Evolutionary conservation across 768 basidiomycete genomes (phyloP).

Genomic region (Termitomyces sp.): DNA sequence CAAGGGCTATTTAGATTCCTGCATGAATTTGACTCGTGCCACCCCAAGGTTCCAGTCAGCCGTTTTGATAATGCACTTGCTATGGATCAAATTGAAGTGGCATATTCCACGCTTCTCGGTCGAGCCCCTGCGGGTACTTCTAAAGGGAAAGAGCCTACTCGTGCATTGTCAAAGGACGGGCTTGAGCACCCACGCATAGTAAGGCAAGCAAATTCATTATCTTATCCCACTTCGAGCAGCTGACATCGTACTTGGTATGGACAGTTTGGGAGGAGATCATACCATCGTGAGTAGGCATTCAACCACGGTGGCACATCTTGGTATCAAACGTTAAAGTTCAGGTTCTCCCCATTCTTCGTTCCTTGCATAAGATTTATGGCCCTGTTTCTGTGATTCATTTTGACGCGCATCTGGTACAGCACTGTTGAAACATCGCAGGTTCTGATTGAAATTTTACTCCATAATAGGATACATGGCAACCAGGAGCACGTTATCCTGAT

Average conservation of each 20-base stretch:
- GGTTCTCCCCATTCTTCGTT: constrained; percentile 80
- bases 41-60: constrained; percentile 60
- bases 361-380: constrained; percentile 76
- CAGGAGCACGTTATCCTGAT: constrained; percentile 42
- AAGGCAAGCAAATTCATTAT: constrained; percentile 31
- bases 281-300: constrained; percentile 54
- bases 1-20: background rate
- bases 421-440: constrained; percentile 17
- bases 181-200: constrained; percentile 72
- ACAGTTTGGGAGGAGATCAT: constrained; percentile 82
- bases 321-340: constrained; percentile 14
- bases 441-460: background rate
- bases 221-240: background rate
- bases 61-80: constrained; percentile 84
- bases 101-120: constrained; percentile 73
- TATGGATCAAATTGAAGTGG: constrained; percentile 83
- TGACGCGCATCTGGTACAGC: constrained; percentile 52
- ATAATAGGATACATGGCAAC: constrained; percentile 59
- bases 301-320: background rate
- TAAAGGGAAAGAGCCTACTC: constrained; percentile 34
- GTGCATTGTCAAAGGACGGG: constrained; percentile 50
- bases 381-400: constrained; percentile 84
- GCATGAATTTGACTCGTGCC: background rate
- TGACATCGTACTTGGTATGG: background rate
- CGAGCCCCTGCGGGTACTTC: constrained; percentile 38